Percentiles rank a stretch among this genome's conserved stretches.
phyloP scores from a whole-genome alignment of 2,329 filamentous ascomycete species.

The Monilinia aucupariae region DNA sequence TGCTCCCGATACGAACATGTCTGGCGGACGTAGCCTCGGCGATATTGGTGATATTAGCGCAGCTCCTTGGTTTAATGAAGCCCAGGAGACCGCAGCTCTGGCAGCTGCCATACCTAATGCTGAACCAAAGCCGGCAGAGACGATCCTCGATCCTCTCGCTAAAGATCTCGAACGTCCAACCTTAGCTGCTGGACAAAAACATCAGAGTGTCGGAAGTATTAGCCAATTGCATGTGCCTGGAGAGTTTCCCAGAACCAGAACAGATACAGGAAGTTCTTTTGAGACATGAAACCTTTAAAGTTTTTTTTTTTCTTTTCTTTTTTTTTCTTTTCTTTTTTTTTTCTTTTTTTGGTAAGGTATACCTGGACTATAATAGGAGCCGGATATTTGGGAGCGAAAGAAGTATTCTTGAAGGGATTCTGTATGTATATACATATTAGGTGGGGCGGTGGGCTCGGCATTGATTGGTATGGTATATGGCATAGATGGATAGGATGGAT shows the following conservation, averaged over 20 bases:
- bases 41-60: constrained; percentile 22
- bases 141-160: constrained; percentile 20
- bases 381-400: background rate
- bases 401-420: background rate
- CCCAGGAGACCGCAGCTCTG: background rate
- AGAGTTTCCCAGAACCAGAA: constrained; percentile 27
- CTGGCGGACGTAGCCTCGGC: constrained; percentile 26
- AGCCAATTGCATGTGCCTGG: constrained; percentile 34
- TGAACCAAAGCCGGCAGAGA: constrained; percentile 15
- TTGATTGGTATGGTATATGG: background rate
- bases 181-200: constrained; percentile 27
- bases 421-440: background rate
- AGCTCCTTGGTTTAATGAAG: background rate
- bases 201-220: constrained; percentile 30
- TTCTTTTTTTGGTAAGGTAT: background rate
- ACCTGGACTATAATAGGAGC: background rate
- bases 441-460: background rate
- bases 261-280: constrained; percentile 4
- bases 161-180: constrained; percentile 23
- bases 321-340: background rate
- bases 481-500: background rate
- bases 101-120: background rate
- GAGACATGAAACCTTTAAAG: background rate
- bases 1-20: constrained; percentile 21
- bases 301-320: background rate